Base-by-base conservation (phyloP, 768 basidiomycete species). In the Leccinum disarticulatum region DNA sequence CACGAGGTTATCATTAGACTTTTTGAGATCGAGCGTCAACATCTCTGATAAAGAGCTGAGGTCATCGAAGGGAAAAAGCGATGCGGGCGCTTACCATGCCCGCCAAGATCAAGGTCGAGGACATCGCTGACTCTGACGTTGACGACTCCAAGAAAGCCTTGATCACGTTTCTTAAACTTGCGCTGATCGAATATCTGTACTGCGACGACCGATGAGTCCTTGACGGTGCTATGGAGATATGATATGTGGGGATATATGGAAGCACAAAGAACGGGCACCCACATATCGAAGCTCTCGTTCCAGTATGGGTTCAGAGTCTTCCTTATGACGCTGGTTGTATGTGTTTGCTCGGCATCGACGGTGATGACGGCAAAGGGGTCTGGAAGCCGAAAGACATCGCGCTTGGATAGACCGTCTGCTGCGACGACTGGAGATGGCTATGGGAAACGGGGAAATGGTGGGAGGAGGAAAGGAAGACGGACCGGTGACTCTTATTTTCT, bases 281-380 rank as follows among this genome's bases (percentile, higher is more conserved):
- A 96, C 95, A 99, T 90, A 71, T 98, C 96, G 74, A 99, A 98
- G 70, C 90, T 91, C 78, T 98, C 96, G 71, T 93, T 96, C 95
- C 95, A 97, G 75, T 96, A 95, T 0, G 95, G 91, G 75, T 94
- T 95, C 51, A 95, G 76, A 0, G 93, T 93, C 78, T 93, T 95
- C 81, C 94, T 98, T 70, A 98, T 97, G 33, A 96, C 96, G 57
- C 91, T 93, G 15, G 95, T 98, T 1, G 96, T 96, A 66, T 93
- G 90, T 0, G 95, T 98, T 75, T 98, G 95, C 74, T 97, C 95
- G 4, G 94, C 93, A 66, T 99, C 97, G 47, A 98, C 95, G 22
- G 96, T 98, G 74, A 99, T 90, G 68, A 99, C 95, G 6, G 97
- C 96, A 73, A 98, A 98, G 5, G 97, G 96, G 76, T 98, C 95